phyloP scores from a whole-genome alignment of 495 filamentous ascomycete genomes.

The Aspergillus bridgeri region DNA sequence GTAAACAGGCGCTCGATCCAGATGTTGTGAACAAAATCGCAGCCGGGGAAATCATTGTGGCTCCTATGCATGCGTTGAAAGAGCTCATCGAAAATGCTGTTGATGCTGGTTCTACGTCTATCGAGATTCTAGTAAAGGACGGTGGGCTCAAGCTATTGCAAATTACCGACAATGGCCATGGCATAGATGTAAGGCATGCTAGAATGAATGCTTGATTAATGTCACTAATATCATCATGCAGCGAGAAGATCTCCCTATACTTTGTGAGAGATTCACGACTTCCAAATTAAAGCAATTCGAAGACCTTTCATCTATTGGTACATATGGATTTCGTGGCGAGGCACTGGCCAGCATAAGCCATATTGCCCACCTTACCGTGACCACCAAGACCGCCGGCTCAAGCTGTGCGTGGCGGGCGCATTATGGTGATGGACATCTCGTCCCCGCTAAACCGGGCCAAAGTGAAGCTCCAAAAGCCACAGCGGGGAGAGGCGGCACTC shows the following conservation, averaged over 20 bases:
- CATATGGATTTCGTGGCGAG: constrained; percentile 97
- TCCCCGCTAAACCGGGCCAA: constrained; percentile 88
- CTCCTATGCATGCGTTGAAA: constrained; percentile 94
- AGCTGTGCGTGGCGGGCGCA: constrained; percentile 85
- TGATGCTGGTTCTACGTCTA: constrained; percentile 86
- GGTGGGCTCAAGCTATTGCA: constrained; percentile 96
- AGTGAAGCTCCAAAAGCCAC: constrained; percentile 81
- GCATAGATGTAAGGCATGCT: constrained; percentile 70
- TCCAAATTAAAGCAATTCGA: constrained; percentile 96
- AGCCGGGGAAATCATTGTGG: constrained; percentile 98
- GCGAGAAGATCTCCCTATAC: constrained; percentile 87
- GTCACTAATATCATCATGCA: constrained; percentile 29
- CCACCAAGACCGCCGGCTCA: constrained; percentile 87
- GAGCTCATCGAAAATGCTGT: constrained; percentile 98
- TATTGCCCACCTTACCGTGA: constrained; percentile 93
- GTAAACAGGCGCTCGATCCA: constrained; percentile 72
- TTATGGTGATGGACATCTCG: constrained; percentile 80
- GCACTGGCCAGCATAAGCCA: constrained; percentile 98
- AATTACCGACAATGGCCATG: constrained; percentile 97
- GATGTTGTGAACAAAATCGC: constrained; percentile 99
- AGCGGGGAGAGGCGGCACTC: constrained; percentile 90
- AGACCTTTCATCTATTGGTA: constrained; percentile 84
- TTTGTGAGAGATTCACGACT: constrained; percentile 96
- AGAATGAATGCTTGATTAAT: not conserved
- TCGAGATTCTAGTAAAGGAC: constrained; percentile 92